A percentile compares a stretch with the other conserved stretches of the same genome.
phyloP scores from a whole-genome alignment of 2,329 filamentous ascomycete genomes.

The Colletotrichum costaricense region DNA sequence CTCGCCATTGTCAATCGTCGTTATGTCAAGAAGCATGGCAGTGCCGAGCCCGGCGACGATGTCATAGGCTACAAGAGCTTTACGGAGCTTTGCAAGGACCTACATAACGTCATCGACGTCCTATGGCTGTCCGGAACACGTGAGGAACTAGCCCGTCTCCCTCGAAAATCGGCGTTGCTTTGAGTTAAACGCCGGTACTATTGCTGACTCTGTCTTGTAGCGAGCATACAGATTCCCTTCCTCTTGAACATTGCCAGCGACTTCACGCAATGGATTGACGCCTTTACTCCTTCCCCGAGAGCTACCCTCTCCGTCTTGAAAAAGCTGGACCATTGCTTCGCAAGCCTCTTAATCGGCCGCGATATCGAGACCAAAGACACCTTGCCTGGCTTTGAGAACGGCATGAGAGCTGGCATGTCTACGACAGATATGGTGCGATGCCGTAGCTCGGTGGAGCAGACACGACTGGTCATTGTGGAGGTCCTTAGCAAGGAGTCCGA shows the following conservation, averaged over 20 bases:
- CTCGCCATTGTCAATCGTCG: constrained; percentile 66
- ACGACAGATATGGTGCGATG: constrained; percentile 88
- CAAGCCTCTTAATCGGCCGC: constrained; percentile 75
- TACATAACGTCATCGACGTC: constrained; percentile 81
- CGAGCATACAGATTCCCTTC: constrained; percentile 84
- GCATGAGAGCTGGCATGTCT: constrained; percentile 74
- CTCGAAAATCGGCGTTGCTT: not conserved
- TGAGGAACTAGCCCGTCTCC: constrained; percentile 54
- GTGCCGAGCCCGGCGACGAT: constrained; percentile 57
- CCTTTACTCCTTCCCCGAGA: constrained; percentile 76
- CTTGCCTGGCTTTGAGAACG: constrained; percentile 77
- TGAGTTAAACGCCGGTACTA: no score
- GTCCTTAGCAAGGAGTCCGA: constrained; percentile 64
- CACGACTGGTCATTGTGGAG: constrained; percentile 76
- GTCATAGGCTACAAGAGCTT: constrained; percentile 69
- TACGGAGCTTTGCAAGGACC: constrained; percentile 76
- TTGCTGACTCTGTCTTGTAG: constrained; percentile 53
- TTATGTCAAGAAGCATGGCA: constrained; percentile 69
- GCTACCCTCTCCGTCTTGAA: constrained; percentile 76
- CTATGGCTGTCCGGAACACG: constrained; percentile 90
- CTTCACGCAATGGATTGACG: constrained; percentile 76
- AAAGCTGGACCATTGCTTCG: constrained; percentile 88
- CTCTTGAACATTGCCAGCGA: constrained; percentile 82
- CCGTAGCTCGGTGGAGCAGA: constrained; percentile 82
- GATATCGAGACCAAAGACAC: constrained; percentile 73